Base-by-base conservation (phyloP, 371 early-diverging fungal genomes). In the Blastocladiella emersonii region DNA sequence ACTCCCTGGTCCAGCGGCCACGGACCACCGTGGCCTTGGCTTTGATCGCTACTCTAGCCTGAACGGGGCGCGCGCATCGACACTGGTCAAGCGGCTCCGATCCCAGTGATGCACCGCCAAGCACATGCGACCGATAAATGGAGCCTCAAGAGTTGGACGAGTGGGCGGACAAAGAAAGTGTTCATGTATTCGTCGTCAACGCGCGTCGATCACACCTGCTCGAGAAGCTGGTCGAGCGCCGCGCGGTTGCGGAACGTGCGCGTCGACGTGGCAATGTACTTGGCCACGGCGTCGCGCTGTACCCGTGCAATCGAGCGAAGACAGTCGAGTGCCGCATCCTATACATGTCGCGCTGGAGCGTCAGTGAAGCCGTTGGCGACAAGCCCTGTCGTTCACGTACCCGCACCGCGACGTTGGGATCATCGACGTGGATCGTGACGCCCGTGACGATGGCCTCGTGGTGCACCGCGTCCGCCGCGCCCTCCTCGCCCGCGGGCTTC, bases 351-450 rank as follows among this genome's bases (percentile, higher is more conserved):
- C 25, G 1, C 19, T 6, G 1, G 4, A 51, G 30, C 0, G 48
- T 48, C 48, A 48, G 48, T 4, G 48, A 32, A 32, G 30, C n/a
- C n/a, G n/a, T n/a, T n/a, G 6, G 12, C 0, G 27, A 32, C 1
- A 51, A 13, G 39, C 13, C 8, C 39, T 39, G 39, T 5, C 39
- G 39, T 13, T 8, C n/a, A 25, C 44, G 15, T 21, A 65, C 78
- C 70, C 70, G 72, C 21, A 78, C 61, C 4, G 27, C 39, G 21
- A 41, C 10, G 57, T 72, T 76, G 1, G 68, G 44, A 65, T 78
- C 79, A 68, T 78, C 79, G 39, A 76, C 66, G 59, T 78, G 79
- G 19, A 78, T 66, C 34, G 65, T 36, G 30, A 75, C 41, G 23
- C 72, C 71, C 64, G 76, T 72, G 15, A 78, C 55, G 37, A 78